Conservation (phyloP, 2,329 filamentous ascomycete genomes). For the Cladosporium cucumerinum region DNA sequence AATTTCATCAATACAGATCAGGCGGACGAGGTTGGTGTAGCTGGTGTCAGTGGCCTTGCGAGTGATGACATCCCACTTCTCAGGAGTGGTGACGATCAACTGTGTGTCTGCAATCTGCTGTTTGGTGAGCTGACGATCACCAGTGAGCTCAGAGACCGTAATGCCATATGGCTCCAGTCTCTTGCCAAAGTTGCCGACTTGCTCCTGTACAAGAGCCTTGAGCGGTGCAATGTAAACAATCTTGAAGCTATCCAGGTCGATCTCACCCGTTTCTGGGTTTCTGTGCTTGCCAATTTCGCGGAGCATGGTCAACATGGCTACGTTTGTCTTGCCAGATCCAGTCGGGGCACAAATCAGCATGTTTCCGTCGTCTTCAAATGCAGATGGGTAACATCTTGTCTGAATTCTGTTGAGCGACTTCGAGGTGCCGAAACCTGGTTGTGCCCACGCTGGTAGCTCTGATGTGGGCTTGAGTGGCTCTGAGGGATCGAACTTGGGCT, state of each 20-base stretch:
- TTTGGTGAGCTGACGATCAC: slow-evolving; percentile 96
- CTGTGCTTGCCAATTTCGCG: slow-evolving; percentile 96
- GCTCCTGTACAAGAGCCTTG: slow-evolving; percentile 94
- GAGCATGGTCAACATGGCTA: slow-evolving; percentile 94
- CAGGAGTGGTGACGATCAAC: slow-evolving; percentile 95
- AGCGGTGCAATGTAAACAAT: slow-evolving; percentile 93
- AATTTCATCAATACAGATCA: slow-evolving; percentile 97
- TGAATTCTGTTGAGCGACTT: slow-evolving; percentile 93
- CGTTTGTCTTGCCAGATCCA: slow-evolving; percentile 96
- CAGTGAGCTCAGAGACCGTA: slow-evolving; percentile 89
- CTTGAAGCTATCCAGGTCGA: slow-evolving; percentile 94
- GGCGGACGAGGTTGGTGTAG: slow-evolving; percentile 93
- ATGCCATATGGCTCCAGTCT: slow-evolving; percentile 88
- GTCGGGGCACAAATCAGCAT: slow-evolving; percentile 98
- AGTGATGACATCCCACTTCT: slow-evolving; percentile 99
- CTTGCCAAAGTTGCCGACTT: slow-evolving; percentile 95
- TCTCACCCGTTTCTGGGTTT: slow-evolving; percentile 83
- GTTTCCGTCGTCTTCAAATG: slow-evolving; percentile 92
- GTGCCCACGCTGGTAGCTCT: slow-evolving; percentile 90
- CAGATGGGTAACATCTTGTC: slow-evolving; percentile 85
- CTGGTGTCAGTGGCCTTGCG: slow-evolving; percentile 94
- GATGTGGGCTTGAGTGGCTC: slow-evolving; percentile 78
- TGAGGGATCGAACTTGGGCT: slow-evolving; percentile 75
- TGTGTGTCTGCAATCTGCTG: slow-evolving; percentile 98
- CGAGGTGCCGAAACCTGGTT: slow-evolving; percentile 76